Evolutionary conservation across 2,329 filamentous ascomycete genomes (phyloP).

Genomic region (Aureobasidium sp.): DNA sequence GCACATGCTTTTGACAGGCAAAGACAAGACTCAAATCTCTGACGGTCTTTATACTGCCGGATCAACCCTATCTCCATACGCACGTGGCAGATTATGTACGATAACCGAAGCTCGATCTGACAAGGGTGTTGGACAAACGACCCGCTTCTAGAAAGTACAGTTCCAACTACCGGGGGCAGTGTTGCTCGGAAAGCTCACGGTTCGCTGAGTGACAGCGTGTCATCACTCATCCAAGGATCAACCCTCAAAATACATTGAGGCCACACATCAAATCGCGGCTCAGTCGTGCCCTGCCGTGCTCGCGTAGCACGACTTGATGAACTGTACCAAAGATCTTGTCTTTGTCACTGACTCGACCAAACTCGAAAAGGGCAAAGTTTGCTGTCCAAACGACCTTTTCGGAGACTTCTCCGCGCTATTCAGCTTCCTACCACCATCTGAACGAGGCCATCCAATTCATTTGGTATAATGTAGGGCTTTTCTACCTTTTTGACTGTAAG

Average conservation of each 20-base stretch:
- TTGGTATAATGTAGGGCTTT: too few relatives aligned
- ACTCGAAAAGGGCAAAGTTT: background rate
- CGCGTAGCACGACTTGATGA: background rate
- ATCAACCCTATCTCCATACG: background rate
- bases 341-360: background rate
- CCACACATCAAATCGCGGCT: background rate
- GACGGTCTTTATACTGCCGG: background rate
- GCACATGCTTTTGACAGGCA: background rate
- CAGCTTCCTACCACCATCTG: too few relatives aligned
- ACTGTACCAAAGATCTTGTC: background rate
- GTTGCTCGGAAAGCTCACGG: background rate
- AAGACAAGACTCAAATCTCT: background rate
- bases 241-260: background rate
- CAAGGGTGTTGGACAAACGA: background rate
- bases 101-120: slow-evolving; percentile 7
- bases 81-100: background rate
- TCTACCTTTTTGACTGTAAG: too few relatives aligned
- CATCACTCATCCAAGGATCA: background rate
- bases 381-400: background rate
- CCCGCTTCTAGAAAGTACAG: background rate
- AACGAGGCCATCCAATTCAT: background rate
- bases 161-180: background rate
- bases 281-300: background rate
- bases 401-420: background rate
- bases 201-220: background rate